phyloP scores from a whole-genome alignment of 306 rosid species.

The Castanea mollissima region DNA sequence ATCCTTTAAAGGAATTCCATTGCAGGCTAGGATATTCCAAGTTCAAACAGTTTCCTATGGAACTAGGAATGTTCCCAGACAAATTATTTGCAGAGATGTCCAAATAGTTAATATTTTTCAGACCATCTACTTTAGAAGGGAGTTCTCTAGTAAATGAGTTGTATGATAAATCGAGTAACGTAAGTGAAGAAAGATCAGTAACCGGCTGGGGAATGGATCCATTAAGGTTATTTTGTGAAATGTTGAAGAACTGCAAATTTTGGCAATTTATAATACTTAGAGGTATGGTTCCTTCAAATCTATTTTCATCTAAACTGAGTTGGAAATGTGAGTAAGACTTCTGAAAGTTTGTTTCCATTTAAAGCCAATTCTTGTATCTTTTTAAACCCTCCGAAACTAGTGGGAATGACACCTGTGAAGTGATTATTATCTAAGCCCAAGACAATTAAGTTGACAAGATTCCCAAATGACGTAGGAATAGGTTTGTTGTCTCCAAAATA shows the following conservation, averaged over 20 bases:
- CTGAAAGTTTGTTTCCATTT: no score
- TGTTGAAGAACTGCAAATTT: not conserved
- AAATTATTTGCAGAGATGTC: constrained; percentile 31
- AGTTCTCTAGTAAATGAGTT: no score
- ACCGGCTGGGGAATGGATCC: constrained; percentile 29
- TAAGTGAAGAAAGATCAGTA: not conserved
- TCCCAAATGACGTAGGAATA: constrained; percentile 22
- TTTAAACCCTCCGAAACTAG: not conserved
- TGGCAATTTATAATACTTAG: constrained; percentile 13
- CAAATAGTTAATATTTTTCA: constrained; percentile 5
- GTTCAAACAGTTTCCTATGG: constrained; percentile 19
- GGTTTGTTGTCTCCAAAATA: constrained; percentile 1
- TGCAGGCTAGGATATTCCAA: constrained; percentile 28
- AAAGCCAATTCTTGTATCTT: no score
- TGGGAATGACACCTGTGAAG: constrained; percentile 25
- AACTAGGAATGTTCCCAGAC: constrained; percentile 26
- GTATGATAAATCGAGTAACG: no score
- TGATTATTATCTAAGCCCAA: not conserved
- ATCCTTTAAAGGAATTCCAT: constrained; percentile 23
- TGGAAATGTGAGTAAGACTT: no score
- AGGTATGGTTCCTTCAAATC: not conserved
- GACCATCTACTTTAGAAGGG: not conserved
- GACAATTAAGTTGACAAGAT: not conserved
- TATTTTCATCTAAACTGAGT: not conserved
- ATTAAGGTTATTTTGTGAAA: constrained; percentile 13